Percentiles rank a stretch among this genome's conserved stretches.
These are phyloP conservation scores for Coprinopsis marcescibilis DNA, from an alignment of 768 basidiomycete genomes.

Conservation along the genomic window DNA sequence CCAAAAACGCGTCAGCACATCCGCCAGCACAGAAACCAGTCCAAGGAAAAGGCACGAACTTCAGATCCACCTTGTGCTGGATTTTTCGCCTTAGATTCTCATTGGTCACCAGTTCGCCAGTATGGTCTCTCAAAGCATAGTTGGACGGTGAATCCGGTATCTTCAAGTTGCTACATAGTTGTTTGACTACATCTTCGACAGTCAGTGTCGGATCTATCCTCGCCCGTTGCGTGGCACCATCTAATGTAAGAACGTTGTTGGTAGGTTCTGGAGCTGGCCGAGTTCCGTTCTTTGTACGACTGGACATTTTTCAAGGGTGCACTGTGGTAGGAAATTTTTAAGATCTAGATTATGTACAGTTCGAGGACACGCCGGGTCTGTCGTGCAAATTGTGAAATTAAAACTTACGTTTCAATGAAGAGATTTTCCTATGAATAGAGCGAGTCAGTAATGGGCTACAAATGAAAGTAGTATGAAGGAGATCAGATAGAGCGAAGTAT, in stretches of 20 bases:
- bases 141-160: constrained; percentile 67
- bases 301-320: background rate
- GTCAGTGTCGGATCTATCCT: constrained; percentile 81
- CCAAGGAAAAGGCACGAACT: constrained; percentile 40
- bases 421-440: background rate
- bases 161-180: constrained; percentile 76
- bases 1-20: constrained; percentile 8
- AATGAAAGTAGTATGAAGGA: background rate
- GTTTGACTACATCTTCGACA: constrained; percentile 79
- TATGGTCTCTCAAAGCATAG: constrained; percentile 78
- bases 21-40: constrained; percentile 5
- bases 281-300: constrained; percentile 1
- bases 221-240: constrained; percentile 70
- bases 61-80: constrained; percentile 69
- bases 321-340: background rate
- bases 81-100: constrained; percentile 84
- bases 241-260: constrained; percentile 75
- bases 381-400: constrained; percentile 1
- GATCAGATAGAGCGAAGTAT: constrained; percentile 11
- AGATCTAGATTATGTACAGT: background rate
- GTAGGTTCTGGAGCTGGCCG: constrained; percentile 62
- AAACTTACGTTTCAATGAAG: constrained; percentile 3
- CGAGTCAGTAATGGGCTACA: background rate
- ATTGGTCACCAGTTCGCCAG: constrained; percentile 78
- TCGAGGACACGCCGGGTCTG: too few species aligned